Conservation (phyloP, 2,329 filamentous ascomycete species). For the Colletotrichum salicis region DNA sequence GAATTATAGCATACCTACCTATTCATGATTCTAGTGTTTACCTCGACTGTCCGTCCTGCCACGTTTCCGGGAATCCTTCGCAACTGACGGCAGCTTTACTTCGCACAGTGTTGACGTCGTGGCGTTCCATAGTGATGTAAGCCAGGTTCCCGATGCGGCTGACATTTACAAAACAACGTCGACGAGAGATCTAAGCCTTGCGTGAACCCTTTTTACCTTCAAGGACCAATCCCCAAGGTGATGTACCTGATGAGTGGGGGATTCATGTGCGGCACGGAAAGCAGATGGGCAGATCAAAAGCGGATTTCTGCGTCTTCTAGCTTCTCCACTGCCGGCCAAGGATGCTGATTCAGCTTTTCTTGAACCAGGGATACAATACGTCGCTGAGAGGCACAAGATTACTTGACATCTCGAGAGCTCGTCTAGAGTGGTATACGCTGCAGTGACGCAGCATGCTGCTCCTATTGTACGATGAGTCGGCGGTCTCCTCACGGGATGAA, state of each 20-base stretch:
- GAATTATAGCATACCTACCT: background rate
- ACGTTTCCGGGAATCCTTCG: background rate
- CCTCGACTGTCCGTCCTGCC: background rate
- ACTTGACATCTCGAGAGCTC: background rate
- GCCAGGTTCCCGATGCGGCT: conserved; percentile 14
- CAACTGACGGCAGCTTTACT: background rate
- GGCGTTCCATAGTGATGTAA: background rate
- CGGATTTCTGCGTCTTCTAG: conserved; percentile 25
- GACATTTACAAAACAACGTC: conserved; percentile 9
- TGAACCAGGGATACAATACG: background rate
- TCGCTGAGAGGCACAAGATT: conserved; percentile 2
- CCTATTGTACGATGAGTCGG: background rate
- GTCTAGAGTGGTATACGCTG: background rate
- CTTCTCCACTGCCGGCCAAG: conserved; percentile 23
- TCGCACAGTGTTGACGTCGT: background rate
- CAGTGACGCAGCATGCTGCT: background rate
- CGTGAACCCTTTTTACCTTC: background rate
- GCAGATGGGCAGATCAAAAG: conserved; percentile 35
- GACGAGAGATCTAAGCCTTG: conserved; percentile 6
- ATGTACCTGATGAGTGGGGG: conserved; percentile 23
- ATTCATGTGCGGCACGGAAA: conserved; percentile 18
- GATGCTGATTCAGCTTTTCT: background rate
- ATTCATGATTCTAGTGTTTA: background rate
- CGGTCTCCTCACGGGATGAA: background rate
- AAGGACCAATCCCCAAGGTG: background rate